Conservation (phyloP, 1,284 basidiomycete genomes). For the Papiliotrema laurentii region DNA sequence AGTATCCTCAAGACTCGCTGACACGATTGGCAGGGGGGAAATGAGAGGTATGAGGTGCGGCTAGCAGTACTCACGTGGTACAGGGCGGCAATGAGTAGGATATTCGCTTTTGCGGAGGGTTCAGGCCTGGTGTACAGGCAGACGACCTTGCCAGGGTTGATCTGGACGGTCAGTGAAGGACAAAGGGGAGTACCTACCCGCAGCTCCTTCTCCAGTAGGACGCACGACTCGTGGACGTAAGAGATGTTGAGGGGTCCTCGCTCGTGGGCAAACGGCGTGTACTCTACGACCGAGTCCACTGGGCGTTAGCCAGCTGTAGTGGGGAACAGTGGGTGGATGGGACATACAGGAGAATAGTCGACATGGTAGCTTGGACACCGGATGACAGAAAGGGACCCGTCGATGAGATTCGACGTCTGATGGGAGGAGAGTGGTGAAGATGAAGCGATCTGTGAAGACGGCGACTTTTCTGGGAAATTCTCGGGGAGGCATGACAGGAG, state of each 20-base stretch:
- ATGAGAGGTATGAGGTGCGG: too few species aligned
- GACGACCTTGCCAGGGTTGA: too few species aligned
- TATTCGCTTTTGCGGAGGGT: constrained; percentile 84
- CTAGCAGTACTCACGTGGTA: constrained; percentile 52
- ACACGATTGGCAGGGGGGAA: too few species aligned
- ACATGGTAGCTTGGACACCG: constrained; percentile 23
- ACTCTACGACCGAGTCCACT: constrained; percentile 75
- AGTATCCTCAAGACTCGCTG: constrained; percentile 3
- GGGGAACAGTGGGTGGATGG: background rate
- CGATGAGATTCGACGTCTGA: constrained; percentile 19
- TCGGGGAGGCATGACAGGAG: constrained; percentile 2
- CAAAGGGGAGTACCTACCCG: too few species aligned
- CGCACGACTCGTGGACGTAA: constrained; percentile 90
- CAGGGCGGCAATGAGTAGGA: constrained; percentile 83
- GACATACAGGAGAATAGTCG: constrained; percentile 37
- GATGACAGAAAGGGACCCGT: constrained; percentile 29
- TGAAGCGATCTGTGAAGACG: constrained; percentile 29
- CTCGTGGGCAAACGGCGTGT: constrained; percentile 91
- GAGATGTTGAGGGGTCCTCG: constrained; percentile 91
- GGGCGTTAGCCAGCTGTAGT: background rate
- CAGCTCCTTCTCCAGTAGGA: constrained; percentile 81
- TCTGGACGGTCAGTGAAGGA: too few species aligned
- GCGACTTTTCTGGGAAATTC: constrained; percentile 37
- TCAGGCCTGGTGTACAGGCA: constrained; percentile 86
- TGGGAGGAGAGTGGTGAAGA: constrained; percentile 39